Evolutionary conservation across 352 stramenopile genomes (phyloP).

Genomic region (Pythium insidiosum): DNA sequence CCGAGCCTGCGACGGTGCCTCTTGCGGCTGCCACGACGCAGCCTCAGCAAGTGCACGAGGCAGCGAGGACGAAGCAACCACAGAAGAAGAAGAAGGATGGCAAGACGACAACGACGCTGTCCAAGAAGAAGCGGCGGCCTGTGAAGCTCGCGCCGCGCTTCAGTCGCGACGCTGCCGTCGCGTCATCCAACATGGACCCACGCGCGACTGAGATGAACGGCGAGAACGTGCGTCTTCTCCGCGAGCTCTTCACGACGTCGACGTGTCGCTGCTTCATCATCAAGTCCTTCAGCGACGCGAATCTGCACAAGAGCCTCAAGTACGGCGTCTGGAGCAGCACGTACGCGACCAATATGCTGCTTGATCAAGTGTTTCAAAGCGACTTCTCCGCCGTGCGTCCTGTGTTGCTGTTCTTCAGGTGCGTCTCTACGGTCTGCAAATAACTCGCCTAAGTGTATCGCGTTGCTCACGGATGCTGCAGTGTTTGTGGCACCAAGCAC

Average conservation of each 20-base stretch:
- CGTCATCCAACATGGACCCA: background rate
- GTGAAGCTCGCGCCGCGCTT: slow-evolving; percentile 48
- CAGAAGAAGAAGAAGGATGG: background rate
- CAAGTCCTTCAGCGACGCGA: slow-evolving; percentile 83
- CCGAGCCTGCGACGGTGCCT: too few relatives aligned
- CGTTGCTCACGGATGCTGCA: slow-evolving; percentile 7
- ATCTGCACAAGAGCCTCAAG: slow-evolving; percentile 83
- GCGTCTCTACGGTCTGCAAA: too few relatives aligned
- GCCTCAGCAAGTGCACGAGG: too few relatives aligned
- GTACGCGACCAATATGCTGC: slow-evolving; percentile 48
- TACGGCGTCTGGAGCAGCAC: slow-evolving; percentile 78
- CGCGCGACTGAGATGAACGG: slow-evolving; percentile 1
- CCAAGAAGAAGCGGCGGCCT: slow-evolving; percentile 19
- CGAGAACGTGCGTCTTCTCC: slow-evolving; percentile 32
- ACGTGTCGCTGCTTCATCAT: slow-evolving; percentile 78
- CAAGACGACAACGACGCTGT: background rate
- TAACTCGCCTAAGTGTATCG: too few relatives aligned
- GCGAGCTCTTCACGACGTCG: slow-evolving; percentile 41
- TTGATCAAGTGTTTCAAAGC: slow-evolving; percentile 67
- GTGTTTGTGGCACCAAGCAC: slow-evolving; percentile 66
- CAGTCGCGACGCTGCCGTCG: background rate
- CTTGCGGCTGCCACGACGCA: too few relatives aligned
- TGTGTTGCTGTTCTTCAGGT: slow-evolving; percentile 80
- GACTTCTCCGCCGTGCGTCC: slow-evolving; percentile 55
- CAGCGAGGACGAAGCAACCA: too few relatives aligned